phyloP scores from a whole-genome alignment of 345 rosid genomes.

The Draba incana region DNA sequence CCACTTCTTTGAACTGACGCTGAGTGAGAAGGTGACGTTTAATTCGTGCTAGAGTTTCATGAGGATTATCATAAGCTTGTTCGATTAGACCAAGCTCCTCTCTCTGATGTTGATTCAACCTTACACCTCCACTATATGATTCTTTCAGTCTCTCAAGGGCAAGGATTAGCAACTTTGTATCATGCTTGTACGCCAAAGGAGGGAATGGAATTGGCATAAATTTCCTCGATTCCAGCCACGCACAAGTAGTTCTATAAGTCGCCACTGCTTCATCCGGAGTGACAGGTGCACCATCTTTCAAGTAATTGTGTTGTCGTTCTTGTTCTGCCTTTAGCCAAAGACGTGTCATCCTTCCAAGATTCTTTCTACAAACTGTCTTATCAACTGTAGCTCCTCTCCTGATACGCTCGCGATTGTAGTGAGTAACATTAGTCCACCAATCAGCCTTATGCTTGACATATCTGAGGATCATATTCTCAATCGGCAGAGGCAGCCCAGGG shows the following conservation, averaged over 20 bases:
- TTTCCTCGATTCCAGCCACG: conserved; percentile 88
- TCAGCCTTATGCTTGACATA: conserved; percentile 92
- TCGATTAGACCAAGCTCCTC: conserved; percentile 95
- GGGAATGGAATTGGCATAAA: conserved; percentile 92
- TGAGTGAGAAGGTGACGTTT: conserved; percentile 99
- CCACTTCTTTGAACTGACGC: conserved; percentile 98
- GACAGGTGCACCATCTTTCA: conserved; percentile 89
- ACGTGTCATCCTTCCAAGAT: conserved; percentile 84
- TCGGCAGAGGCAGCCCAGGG: conserved; percentile 88
- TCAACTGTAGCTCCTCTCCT: no score
- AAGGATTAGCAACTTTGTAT: conserved; percentile 84
- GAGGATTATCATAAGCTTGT: conserved; percentile 98
- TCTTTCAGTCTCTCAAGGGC: conserved; percentile 92
- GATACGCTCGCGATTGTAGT: no score
- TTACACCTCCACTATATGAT: conserved; percentile 86
- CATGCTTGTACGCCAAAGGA: conserved; percentile 87
- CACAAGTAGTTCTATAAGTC: conserved; percentile 76
- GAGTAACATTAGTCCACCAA: conserved; percentile 99
- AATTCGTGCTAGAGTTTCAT: conserved; percentile 93
- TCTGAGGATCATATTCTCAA: conserved; percentile 91
- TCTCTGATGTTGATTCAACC: conserved; percentile 84
- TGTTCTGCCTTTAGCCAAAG: conserved; percentile 96
- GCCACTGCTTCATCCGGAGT: conserved; percentile 95
- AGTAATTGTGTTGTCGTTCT: conserved; percentile 90
- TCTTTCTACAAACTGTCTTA: conserved; percentile 89